phyloP scores from a whole-genome alignment of 192 early-diverging fungal genomes.

The Coemansia reversa region DNA sequence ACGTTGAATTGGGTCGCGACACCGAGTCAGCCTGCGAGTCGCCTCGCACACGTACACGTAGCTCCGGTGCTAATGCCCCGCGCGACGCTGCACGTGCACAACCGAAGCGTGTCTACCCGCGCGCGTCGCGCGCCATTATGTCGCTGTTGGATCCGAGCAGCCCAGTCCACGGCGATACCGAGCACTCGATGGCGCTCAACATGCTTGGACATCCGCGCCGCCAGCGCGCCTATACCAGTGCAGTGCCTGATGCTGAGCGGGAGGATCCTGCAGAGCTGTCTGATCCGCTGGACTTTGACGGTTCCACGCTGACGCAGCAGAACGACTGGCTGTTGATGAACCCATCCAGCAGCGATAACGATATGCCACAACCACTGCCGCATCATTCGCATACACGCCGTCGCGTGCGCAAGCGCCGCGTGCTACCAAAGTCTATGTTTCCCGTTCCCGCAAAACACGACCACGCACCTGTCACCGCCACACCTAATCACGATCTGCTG shows the following conservation, averaged over 20 bases:
- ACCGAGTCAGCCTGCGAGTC: conserved; percentile 22
- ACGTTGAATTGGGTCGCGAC: conserved; percentile 30
- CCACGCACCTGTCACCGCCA: conserved; percentile 4
- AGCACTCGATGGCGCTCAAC: conserved; percentile 29
- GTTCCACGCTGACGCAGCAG: conserved; percentile 49
- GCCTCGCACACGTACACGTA: conserved; percentile 26
- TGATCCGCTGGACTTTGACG: conserved; percentile 41
- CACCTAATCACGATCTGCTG: neutral
- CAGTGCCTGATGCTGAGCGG: conserved; percentile 6
- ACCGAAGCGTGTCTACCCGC: neutral
- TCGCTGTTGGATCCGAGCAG: conserved; percentile 46
- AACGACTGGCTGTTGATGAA: conserved; percentile 55
- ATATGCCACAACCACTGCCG: conserved; percentile 18
- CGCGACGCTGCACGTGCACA: conserved; percentile 18
- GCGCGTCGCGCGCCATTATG: conserved; percentile 9
- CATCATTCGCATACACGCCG: conserved; percentile 28
- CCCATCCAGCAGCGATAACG: conserved; percentile 42
- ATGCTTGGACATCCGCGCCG: conserved; percentile 33
- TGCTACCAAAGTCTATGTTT: conserved; percentile 47
- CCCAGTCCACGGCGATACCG: conserved; percentile 21
- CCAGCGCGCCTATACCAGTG: conserved; percentile 18
- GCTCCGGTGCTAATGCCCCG: conserved; percentile 11
- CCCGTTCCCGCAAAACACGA: conserved; percentile 15
- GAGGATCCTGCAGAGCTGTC: conserved; percentile 3
- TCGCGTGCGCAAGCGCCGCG: conserved; percentile 52